These are phyloP conservation scores for Phytopythium mirpurense DNA, from an alignment of 352 stramenopile species.

Conservation along the genomic window DNA sequence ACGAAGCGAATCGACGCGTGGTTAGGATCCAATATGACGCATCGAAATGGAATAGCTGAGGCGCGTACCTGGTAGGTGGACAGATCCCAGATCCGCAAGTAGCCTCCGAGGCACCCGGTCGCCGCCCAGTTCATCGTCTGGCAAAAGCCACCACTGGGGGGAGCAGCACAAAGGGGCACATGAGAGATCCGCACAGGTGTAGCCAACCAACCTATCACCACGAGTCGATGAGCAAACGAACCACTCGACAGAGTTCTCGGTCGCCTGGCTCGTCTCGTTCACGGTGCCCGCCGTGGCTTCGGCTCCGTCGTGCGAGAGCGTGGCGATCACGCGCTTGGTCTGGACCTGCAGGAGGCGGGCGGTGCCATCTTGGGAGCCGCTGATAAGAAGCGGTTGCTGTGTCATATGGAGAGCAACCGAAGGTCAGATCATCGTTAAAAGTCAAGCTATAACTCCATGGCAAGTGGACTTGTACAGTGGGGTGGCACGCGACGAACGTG, in stretches of 20 bases:
- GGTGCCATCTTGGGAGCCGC: conserved; percentile 92
- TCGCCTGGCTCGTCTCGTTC: conserved; percentile 39
- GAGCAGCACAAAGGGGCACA: neutral
- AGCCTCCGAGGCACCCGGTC: conserved; percentile 92
- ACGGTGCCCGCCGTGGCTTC: conserved; percentile 42
- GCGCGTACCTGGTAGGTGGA: conserved; percentile 61
- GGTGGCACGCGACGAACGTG: conserved; percentile 89
- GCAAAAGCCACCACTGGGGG: conserved; percentile 89
- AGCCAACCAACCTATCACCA: neutral
- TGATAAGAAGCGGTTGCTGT: conserved; percentile 90
- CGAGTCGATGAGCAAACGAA: conserved; percentile 16
- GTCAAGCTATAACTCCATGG: too few species aligned
- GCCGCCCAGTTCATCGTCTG: conserved; percentile 93
- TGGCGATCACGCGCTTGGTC: conserved; percentile 92
- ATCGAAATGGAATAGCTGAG: too few species aligned
- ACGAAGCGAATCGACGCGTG: too few species aligned
- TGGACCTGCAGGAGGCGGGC: conserved; percentile 92
- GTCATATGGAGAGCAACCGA: neutral
- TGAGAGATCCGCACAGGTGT: neutral
- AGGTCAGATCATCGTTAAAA: too few species aligned
- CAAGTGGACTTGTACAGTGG: conserved; percentile 34
- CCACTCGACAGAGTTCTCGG: conserved; percentile 86
- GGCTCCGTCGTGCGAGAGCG: conserved; percentile 66
- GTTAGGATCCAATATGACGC: too few species aligned
- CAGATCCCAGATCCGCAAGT: conserved; percentile 96